phyloP scores from a whole-genome alignment of 768 basidiomycete genomes.

The Paxillus rubicundulus region DNA sequence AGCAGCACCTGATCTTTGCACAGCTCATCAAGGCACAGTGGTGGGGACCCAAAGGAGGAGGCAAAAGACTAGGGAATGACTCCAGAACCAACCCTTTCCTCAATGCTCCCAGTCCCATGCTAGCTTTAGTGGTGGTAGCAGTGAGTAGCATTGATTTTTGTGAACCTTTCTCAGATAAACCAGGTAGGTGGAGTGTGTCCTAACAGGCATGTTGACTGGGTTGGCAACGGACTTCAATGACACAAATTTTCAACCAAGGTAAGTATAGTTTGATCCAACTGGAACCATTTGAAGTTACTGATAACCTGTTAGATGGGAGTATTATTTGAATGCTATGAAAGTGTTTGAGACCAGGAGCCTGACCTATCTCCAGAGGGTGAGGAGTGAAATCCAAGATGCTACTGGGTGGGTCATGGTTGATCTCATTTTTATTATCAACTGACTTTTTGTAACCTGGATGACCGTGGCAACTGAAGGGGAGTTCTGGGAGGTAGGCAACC shows the following conservation, averaged over 20 bases:
- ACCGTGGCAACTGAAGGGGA: too few species aligned
- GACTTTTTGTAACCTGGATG: too few species aligned
- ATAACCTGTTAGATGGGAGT: not conserved
- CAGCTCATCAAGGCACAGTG: not conserved
- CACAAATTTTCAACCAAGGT: not conserved
- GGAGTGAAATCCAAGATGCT: not conserved
- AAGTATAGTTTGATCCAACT: not conserved
- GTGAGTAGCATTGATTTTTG: not conserved
- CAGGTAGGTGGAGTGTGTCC: not conserved
- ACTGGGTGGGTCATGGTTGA: not conserved
- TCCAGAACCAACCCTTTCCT: not conserved
- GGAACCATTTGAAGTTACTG: not conserved
- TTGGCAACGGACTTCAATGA: not conserved
- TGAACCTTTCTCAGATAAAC: not conserved
- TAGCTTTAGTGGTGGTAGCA: not conserved
- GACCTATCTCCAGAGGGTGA: not conserved
- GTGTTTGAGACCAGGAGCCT: not conserved
- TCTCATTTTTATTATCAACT: too few species aligned
- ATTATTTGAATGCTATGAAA: not conserved
- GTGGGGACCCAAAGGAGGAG: not conserved
- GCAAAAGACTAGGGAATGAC: not conserved
- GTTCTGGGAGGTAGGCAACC: too few species aligned
- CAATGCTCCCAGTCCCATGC: not conserved
- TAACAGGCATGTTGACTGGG: not conserved
- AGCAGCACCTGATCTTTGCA: not conserved